Conservation (phyloP, 2,329 filamentous ascomycete genomes). For the Diaporthe vaccinii region DNA sequence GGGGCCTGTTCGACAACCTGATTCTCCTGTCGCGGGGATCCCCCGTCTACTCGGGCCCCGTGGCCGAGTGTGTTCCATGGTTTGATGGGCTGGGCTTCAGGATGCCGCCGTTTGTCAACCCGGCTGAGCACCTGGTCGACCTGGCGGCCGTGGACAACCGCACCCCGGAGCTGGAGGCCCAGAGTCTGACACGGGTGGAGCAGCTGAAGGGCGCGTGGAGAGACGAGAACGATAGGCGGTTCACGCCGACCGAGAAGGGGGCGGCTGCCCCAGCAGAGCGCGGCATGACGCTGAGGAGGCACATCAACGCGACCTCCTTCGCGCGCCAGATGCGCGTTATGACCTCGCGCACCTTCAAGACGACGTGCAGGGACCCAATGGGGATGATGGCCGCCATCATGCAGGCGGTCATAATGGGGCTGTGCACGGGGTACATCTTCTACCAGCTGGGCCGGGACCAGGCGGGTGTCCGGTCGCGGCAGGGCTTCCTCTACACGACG, state of each 20-base stretch:
- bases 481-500: slow-evolving; percentile 80
- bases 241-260: slow-evolving; percentile 43
- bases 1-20: slow-evolving; percentile 81
- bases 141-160: slow-evolving; percentile 81
- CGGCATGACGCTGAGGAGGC: slow-evolving; percentile 39
- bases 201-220: slow-evolving; percentile 73
- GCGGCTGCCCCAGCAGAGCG: slow-evolving; percentile 23
- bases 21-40: slow-evolving; percentile 77
- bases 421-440: slow-evolving; percentile 82
- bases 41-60: slow-evolving; percentile 76
- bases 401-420: slow-evolving; percentile 78
- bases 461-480: slow-evolving; percentile 78
- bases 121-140: slow-evolving; percentile 82
- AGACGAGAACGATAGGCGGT: slow-evolving; percentile 51
- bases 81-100: slow-evolving; percentile 72
- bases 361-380: slow-evolving; percentile 82
- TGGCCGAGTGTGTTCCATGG: slow-evolving; percentile 71
- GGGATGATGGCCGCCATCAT: slow-evolving; percentile 79
- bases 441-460: slow-evolving; percentile 74
- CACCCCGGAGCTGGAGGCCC: slow-evolving; percentile 73
- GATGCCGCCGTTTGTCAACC: slow-evolving; percentile 80
- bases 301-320: slow-evolving; percentile 66
- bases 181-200: slow-evolving; percentile 72
- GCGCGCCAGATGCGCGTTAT: slow-evolving; percentile 74
- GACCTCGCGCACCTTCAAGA: slow-evolving; percentile 77